Percentiles rank a stretch among this genome's conserved stretches.
Evolutionary conservation across 768 basidiomycete species (phyloP).

Genomic region (Mycena haematopus): DNA sequence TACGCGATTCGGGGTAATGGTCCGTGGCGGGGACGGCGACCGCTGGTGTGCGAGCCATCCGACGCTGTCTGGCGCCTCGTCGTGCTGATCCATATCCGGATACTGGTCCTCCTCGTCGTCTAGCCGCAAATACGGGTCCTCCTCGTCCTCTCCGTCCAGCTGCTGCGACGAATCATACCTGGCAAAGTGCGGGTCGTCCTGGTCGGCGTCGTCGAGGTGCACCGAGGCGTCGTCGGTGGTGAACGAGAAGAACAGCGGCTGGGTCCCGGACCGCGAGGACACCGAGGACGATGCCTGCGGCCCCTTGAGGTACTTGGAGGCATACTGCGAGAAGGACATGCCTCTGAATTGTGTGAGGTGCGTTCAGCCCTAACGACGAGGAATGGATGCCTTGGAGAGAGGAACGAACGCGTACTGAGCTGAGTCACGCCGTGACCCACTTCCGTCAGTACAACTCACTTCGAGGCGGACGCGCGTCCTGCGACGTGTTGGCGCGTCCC

Average conservation of each 20-base stretch:
- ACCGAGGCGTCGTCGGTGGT: slow-evolving; percentile 74
- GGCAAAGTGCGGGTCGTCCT: slow-evolving; percentile 77
- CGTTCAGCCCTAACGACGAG: too few species aligned
- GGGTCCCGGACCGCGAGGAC: slow-evolving; percentile 33
- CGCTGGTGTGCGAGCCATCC: slow-evolving; percentile 81
- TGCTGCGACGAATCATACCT: slow-evolving; percentile 40
- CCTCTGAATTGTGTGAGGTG: too few species aligned
- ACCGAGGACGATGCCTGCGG: slow-evolving; percentile 12
- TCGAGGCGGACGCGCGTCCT: slow-evolving; percentile 14
- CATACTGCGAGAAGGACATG: slow-evolving; percentile 25
- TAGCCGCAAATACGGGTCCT: slow-evolving; percentile 79
- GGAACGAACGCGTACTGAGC: too few species aligned
- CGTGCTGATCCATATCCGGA: slow-evolving; percentile 21
- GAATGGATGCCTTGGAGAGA: too few species aligned
- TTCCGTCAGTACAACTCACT: not conserved
- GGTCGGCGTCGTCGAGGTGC: slow-evolving; percentile 66
- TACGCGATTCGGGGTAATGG: slow-evolving; percentile 46
- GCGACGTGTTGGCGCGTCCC: not conserved
- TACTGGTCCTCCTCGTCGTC: slow-evolving; percentile 63
- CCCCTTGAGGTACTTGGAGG: slow-evolving; percentile 12
- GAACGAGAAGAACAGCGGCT: slow-evolving; percentile 90
- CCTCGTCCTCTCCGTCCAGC: slow-evolving; percentile 58
- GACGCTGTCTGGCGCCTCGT: slow-evolving; percentile 46
- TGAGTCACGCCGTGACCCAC: slow-evolving; percentile 2
- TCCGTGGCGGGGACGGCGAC: slow-evolving; percentile 61